phyloP scores from a whole-genome alignment of 441 rosid species.

The Arabidopsis lyrata region DNA sequence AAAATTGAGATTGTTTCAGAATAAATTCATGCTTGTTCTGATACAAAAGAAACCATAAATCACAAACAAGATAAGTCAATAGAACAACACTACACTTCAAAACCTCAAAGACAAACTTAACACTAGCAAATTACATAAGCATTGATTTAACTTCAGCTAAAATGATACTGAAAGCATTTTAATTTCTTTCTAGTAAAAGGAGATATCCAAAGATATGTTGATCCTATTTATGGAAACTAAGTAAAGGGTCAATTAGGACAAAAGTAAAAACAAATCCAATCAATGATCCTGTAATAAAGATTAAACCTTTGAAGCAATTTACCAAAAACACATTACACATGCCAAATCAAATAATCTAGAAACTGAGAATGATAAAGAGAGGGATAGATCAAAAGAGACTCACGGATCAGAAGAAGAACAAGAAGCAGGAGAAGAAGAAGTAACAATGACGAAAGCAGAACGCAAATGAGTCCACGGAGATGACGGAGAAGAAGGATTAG shows the following conservation, averaged over 20 bases:
- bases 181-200: neutral
- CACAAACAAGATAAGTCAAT: too few species aligned
- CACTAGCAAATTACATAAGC: too few species aligned
- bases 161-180: too few species aligned
- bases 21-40: constrained; percentile 5
- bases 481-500: constrained; percentile 61
- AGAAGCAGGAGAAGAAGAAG: constrained; percentile 92
- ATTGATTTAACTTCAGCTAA: too few species aligned
- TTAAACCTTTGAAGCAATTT: neutral
- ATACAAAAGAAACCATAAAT: too few species aligned
- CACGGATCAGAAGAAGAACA: constrained; percentile 86
- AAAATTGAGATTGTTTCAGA: constrained; percentile 28
- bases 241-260: neutral
- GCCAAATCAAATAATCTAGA: neutral
- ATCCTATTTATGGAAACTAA: neutral
- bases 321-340: neutral
- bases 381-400: constrained; percentile 55
- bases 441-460: constrained; percentile 79
- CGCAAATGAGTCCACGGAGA: constrained; percentile 95
- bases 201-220: constrained; percentile 1
- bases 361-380: constrained; percentile 26
- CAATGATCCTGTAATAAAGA: neutral
- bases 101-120: neutral
- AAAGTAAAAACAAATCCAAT: neutral
- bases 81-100: neutral